phyloP scores from a whole-genome alignment of 2,329 filamentous ascomycete genomes.

The Arachnomyces sp. region DNA sequence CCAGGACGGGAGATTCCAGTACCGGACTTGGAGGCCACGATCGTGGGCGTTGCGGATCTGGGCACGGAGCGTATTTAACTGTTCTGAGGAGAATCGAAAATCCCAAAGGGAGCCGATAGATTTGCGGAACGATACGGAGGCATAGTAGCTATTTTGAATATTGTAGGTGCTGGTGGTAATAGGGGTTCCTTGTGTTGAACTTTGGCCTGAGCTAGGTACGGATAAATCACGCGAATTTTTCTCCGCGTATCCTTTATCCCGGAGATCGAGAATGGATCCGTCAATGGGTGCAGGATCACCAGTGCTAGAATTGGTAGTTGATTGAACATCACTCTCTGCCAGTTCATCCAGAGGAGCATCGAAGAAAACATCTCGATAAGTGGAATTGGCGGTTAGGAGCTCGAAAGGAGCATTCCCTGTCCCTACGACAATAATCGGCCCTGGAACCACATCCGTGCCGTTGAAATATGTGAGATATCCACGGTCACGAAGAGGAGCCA shows the following conservation, averaged over 20 bases:
- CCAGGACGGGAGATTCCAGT: constrained; percentile 52
- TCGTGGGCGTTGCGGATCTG: constrained; percentile 47
- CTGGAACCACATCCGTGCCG: constrained; percentile 32
- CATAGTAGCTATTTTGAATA: constrained; percentile 50
- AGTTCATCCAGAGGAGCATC: constrained; percentile 44
- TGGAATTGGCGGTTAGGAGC: constrained; percentile 38
- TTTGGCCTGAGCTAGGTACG: too few relatives aligned
- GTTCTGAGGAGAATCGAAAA: constrained; percentile 38
- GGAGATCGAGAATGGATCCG: too few relatives aligned
- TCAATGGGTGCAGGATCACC: constrained; percentile 12
- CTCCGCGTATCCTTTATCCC: constrained; percentile 14
- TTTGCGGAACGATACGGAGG: constrained; percentile 45
- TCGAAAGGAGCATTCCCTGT: constrained; percentile 48
- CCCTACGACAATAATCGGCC: constrained; percentile 47
- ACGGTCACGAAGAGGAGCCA: constrained; percentile 41
- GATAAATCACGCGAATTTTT: constrained; percentile 43
- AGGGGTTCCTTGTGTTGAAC: constrained; percentile 19
- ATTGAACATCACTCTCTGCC: constrained; percentile 13
- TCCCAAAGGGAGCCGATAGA: constrained; percentile 45
- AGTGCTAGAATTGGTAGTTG: constrained; percentile 4
- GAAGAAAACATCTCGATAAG: constrained; percentile 50
- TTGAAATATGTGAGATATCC: constrained; percentile 47
- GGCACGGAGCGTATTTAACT: constrained; percentile 41
- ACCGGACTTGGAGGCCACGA: constrained; percentile 48
- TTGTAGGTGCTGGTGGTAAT: constrained; percentile 39